Evolutionary conservation across 441 rosid genomes (phyloP).

Genomic region (Iberis amara): DNA sequence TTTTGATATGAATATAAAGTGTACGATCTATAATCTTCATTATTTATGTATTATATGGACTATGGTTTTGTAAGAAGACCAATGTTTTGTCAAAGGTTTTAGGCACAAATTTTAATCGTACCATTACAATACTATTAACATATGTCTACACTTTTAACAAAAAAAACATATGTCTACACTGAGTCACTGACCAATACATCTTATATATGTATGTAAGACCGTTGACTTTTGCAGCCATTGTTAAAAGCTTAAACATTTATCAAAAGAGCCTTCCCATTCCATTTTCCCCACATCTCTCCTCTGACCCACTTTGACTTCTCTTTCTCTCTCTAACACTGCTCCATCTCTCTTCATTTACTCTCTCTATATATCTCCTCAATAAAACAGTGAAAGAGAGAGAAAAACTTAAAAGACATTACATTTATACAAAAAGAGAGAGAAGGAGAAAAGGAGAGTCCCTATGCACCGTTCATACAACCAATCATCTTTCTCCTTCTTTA

Average conservation of each 20-base stretch:
- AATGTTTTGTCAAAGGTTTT: constrained; percentile 27
- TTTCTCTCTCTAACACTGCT: constrained; percentile 3
- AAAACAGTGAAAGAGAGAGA: constrained; percentile 25
- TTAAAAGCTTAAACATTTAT: constrained; percentile 7
- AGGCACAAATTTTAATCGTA: constrained; percentile 13
- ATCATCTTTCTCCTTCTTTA: constrained; percentile 4
- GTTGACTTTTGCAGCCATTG: constrained; percentile 28
- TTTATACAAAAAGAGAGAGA: constrained; percentile 3
- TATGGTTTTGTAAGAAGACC: constrained; percentile 10
- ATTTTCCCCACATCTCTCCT: constrained; percentile 16
- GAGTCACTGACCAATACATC: too few species aligned
- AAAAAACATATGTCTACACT: constrained; percentile 22
- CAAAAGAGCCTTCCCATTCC: constrained; percentile 14
- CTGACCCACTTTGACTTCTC: constrained; percentile 10
- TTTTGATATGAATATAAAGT: constrained; percentile 4
- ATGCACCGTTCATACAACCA: constrained; percentile 26
- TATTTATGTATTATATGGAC: constrained; percentile 2
- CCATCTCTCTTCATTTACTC: constrained; percentile 14
- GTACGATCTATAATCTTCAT: background rate
- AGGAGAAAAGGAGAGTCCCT: background rate
- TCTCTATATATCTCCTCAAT: constrained; percentile 21
- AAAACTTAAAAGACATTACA: constrained; percentile 1
- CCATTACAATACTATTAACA: background rate
- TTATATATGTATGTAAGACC: constrained; percentile 5
- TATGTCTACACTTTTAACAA: too few species aligned